Conservation (phyloP, 2,329 filamentous ascomycete species). For the Penicillium sp. region DNA sequence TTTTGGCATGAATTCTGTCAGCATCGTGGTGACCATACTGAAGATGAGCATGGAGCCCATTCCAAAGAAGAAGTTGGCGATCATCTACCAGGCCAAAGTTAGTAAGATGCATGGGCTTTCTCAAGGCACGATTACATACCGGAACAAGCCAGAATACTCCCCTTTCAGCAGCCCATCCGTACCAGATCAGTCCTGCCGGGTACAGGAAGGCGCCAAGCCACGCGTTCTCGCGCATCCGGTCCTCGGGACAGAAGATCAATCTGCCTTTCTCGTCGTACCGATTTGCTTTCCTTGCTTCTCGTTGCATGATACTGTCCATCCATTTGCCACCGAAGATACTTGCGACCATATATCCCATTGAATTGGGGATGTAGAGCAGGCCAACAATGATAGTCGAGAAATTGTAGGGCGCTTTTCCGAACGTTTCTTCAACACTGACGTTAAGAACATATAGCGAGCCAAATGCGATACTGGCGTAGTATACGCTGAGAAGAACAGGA, state of each 20-base stretch:
- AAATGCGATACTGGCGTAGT: slow-evolving; percentile 74
- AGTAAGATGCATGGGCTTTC: neutral
- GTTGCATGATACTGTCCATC: slow-evolving; percentile 79
- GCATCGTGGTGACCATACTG: slow-evolving; percentile 73
- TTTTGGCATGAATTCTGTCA: slow-evolving; percentile 80
- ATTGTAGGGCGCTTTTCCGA: slow-evolving; percentile 66
- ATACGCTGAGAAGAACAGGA: slow-evolving; percentile 71
- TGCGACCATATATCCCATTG: slow-evolving; percentile 70
- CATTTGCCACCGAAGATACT: slow-evolving; percentile 72
- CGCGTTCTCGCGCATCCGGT: slow-evolving; percentile 80
- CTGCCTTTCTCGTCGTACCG: slow-evolving; percentile 68
- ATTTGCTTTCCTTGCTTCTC: slow-evolving; percentile 70
- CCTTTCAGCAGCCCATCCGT: slow-evolving; percentile 72
- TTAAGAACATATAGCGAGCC: slow-evolving; percentile 76
- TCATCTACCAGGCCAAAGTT: slow-evolving; percentile 39
- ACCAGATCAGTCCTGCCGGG: slow-evolving; percentile 70
- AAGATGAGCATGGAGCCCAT: slow-evolving; percentile 78
- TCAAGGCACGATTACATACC: slow-evolving; percentile 33
- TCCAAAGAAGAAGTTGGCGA: slow-evolving; percentile 75
- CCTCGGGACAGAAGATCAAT: slow-evolving; percentile 72
- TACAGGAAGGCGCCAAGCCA: slow-evolving; percentile 74
- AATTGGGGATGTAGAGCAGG: slow-evolving; percentile 74
- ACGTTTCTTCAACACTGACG: slow-evolving; percentile 72
- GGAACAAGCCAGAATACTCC: slow-evolving; percentile 65
- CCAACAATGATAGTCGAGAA: slow-evolving; percentile 71